Base-by-base conservation (phyloP, 768 basidiomycete species). In the Mycena haematopus region DNA sequence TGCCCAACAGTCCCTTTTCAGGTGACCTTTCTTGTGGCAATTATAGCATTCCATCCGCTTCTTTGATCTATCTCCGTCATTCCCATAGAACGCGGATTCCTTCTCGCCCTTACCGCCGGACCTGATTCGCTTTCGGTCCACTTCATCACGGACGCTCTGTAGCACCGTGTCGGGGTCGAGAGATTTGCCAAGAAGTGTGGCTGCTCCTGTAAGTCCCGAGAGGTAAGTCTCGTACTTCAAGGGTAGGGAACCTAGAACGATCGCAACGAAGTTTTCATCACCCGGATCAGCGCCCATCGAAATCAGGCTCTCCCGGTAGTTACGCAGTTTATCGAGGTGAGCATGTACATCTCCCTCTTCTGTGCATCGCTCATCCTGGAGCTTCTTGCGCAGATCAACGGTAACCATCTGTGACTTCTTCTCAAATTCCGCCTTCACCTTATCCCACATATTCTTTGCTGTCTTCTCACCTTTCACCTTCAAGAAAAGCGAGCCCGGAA, bases 401-500 rank as follows among this genome's bases (percentile, higher is more conserved):
- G 70, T 10, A 65, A 66, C 36, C 36, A 36, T 36, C 36, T 36
- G 9, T 36, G 36, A 36, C 14, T 36, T 36, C 36, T 36, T 36
- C 62, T 77, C 67, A 60, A 71, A 74, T 33, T 74, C 67, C 8
- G 22, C 52, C 15, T 64, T 52, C 8, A 78, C 40, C 1, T 69
- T 68, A 4, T 64, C 54, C 76, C 76, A 78, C 52, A 75, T 68
- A 22, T 65, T 57, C 31, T 31, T 35, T 11, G 72, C 73, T 0
- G 67, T 71, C 15, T 40, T n/a, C 21, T 69, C 49, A 22, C 49
- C 49, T 24, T 65, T 58, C n/a, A 77, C 57, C 42, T 72, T 71
- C 58, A 75, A 70, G 62, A 76, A 75, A 6, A 76, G 63, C 46
- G 73, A 73, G 63, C 76, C 73, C 14, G 72, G 72, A 22, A 77